Evolutionary conservation across 257 asterid species (phyloP), one percentile per base, ranked within the genome.

Genomic region (Linderniella brevidens): DNA sequence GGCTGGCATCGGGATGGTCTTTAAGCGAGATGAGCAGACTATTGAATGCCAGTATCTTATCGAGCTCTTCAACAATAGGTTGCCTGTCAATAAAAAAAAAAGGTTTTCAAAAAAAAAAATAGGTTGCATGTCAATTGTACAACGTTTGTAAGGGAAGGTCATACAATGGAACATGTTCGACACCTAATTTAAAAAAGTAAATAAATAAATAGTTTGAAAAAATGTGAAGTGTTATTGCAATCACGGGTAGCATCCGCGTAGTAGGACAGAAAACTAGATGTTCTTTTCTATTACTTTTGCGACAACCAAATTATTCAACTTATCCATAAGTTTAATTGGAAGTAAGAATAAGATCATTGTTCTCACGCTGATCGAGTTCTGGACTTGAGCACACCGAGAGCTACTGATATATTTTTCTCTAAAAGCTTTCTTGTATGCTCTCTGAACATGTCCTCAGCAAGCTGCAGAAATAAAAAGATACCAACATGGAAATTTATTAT

Each of bases 361-460:
- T 11, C 20, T 46, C 78, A 88, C 98, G 52, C 53, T 19, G 69
- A 62, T 70, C 74, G 78, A 64, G 78, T 59, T 68, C 99, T 71
- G 61, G 96, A 90, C 68, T 86, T 85, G 74, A 75, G 61, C 13
- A 69, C 54, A 57, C 46, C 60, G 58, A 81, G 65, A 58, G 99
- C 93, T 52, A 65, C 74, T 37, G 96, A 63, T 71, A 85, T 68
- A 67, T 64, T 60, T 65, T 69, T 71, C 67, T 85, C 96, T 53
- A 67, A 88, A 60, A 85, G 75, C 78, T 79, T 85, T 71, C 96
- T 77, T 11, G 82, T 72, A 69, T 75, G 86, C 73, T 85, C 90
- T 72, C 85, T 82, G 64, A 90, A 82, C 93, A 79, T 73, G 56
- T 74, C 93, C 53, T 60, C 94, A 56, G 96, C 94, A 63, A 85